Evolutionary conservation across 768 basidiomycete species (phyloP).

Genomic region (Hemileccinum impolitum): DNA sequence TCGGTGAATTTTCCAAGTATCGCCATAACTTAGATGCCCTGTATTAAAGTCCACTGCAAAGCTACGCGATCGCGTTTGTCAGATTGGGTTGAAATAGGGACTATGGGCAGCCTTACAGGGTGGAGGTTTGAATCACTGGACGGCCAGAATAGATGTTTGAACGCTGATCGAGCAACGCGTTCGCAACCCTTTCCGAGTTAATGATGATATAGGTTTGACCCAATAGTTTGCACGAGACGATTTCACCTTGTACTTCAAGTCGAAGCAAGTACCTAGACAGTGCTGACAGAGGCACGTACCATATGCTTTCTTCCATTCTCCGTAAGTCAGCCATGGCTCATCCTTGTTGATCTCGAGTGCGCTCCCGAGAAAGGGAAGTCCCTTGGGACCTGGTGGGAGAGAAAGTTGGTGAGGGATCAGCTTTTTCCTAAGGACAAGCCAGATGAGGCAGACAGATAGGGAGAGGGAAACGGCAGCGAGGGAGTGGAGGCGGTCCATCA

Average conservation of each 20-base stretch:
- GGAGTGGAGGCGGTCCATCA: constrained; percentile 5
- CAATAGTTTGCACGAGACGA: constrained; percentile 18
- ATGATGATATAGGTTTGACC: constrained; percentile 24
- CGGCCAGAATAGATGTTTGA: constrained; percentile 23
- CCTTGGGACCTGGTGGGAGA: constrained; percentile 30
- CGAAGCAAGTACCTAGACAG: not conserved
- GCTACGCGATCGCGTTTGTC: constrained; percentile 6
- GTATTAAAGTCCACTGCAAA: constrained; percentile 25
- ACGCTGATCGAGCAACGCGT: constrained; percentile 24
- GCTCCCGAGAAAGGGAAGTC: constrained; percentile 26
- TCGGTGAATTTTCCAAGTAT: constrained; percentile 15
- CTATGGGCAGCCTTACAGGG: not conserved
- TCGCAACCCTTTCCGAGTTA: constrained; percentile 22
- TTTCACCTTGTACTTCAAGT: constrained; percentile 12
- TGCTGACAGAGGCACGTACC: constrained; percentile 20
- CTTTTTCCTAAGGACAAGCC: constrained; percentile 2
- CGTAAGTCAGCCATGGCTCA: constrained; percentile 32
- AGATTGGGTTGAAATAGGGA: not conserved
- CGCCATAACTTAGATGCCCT: constrained; percentile 17
- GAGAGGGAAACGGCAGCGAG: not conserved
- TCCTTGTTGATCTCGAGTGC: constrained; percentile 21
- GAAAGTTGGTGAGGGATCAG: constrained; percentile 15
- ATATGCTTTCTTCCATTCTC: constrained; percentile 29
- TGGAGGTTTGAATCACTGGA: constrained; percentile 5
- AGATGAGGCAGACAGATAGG: constrained; percentile 1